Evolutionary conservation across 2,329 filamentous ascomycete genomes (phyloP), one percentile per base, ranked within the genome.

Genomic region (Endoconidiophora laricicola): DNA sequence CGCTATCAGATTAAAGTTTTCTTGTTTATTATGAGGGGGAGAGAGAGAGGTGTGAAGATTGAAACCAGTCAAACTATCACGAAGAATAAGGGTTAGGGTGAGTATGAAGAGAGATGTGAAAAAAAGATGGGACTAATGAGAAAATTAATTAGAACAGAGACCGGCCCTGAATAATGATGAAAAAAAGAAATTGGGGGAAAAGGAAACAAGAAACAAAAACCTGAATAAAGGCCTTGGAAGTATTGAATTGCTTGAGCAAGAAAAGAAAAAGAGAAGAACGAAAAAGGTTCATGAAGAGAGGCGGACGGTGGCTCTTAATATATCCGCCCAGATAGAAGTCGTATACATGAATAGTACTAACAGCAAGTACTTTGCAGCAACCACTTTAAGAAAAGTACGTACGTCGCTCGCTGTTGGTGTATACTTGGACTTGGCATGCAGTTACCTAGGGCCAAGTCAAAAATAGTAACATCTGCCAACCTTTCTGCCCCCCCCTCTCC

Each of bases 231-330:
- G 69, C 71, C 70, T 70, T 61, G 65, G 63, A 59, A 61, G 67
- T 72, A 72, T 65, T 70, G 61, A 68, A 69, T 78, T 83, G 83
- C 79, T 79, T 81, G 71, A 76, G 60, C 60, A 60, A 60, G 67
- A 66, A 64, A 68, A 68, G 62, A 59, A 58, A 65, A 65, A 66
- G 60, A 61, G 59, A 62, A 40, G 59, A 57, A 59, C 61, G 58
- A 60, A 58, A 59, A 42, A 53, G 58, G 58, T 14, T 18, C 26
- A 33, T 33, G 7, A 2, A 33, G 26, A 33, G 26, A 33, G 26
- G 26, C 26, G 26, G 26, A 33, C 12, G 26, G 3, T 9, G 26
- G 26, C 26, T 33, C 26, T 33, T 33, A 33, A 33, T 33, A 33
- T 33, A 33, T 33, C 26, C 26, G 26, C 26, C 26, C 26, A 10